A percentile compares a stretch with the other conserved stretches of the same genome.
Evolutionary conservation across 1,284 basidiomycete species (phyloP).

Genomic region (Sporisorium exsertum): DNA sequence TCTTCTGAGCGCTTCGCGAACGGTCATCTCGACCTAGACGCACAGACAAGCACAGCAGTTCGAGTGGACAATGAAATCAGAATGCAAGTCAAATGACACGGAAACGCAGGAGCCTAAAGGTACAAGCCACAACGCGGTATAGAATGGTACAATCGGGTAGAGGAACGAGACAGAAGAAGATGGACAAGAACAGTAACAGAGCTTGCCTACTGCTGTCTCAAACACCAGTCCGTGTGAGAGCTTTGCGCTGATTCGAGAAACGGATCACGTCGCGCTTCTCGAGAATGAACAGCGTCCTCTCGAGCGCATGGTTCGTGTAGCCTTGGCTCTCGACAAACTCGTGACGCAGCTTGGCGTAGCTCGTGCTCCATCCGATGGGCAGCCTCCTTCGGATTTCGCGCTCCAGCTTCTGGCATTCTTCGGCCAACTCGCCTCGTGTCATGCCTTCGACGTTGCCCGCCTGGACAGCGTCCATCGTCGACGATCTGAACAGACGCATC

Average conservation of each 20-base stretch:
- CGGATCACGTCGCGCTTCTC: conserved; percentile 95
- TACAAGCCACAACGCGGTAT: conserved; percentile 27
- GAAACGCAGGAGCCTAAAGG: conserved; percentile 3
- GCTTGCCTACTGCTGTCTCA: conserved; percentile 6
- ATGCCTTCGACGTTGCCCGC: conserved; percentile 92
- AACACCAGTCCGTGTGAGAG: conserved; percentile 67
- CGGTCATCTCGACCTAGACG: background rate
- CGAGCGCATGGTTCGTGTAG: conserved; percentile 79
- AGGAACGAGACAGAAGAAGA: background rate
- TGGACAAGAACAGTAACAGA: background rate
- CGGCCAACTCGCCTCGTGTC: conserved; percentile 89
- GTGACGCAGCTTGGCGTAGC: conserved; percentile 90
- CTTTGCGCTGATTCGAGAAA: conserved; percentile 75
- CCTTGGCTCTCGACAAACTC: conserved; percentile 96
- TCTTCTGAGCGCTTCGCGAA: background rate
- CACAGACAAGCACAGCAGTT: background rate
- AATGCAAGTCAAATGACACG: conserved; percentile 10
- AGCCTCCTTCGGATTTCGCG: conserved; percentile 87
- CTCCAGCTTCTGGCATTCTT: conserved; percentile 93
- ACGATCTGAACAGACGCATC: conserved; percentile 97
- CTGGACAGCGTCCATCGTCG: conserved; percentile 98
- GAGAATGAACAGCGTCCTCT: conserved; percentile 88
- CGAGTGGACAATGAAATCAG: conserved; percentile 1
- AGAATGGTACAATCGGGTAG: conserved; percentile 26
- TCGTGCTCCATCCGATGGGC: conserved; percentile 96